Conservation (phyloP, 768 basidiomycete genomes). For the Tephrocybe sp. region DNA sequence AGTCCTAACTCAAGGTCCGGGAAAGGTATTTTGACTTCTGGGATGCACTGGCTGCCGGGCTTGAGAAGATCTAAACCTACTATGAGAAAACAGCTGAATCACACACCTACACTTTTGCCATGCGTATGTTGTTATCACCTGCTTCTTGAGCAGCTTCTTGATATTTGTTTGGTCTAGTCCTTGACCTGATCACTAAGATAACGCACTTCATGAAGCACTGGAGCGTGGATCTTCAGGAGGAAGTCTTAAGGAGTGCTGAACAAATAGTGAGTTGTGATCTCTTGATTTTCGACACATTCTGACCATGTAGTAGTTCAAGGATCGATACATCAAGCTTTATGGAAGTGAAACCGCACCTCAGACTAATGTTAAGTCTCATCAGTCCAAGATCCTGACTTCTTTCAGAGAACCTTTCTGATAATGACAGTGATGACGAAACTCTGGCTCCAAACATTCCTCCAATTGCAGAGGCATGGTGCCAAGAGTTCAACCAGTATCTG, state of each 20-base stretch:
- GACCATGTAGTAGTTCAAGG: constrained; percentile 2
- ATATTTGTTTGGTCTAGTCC: not conserved
- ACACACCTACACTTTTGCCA: not conserved
- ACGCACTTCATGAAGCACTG: not conserved
- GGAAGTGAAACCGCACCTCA: not conserved
- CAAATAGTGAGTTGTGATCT: not conserved
- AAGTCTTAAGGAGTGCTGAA: not conserved
- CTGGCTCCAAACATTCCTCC: no score
- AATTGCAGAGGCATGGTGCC: not conserved
- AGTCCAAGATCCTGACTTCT: not conserved
- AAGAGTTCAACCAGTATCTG: not conserved
- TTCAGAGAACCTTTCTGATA: not conserved
- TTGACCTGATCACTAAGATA: not conserved
- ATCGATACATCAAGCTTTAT: not conserved
- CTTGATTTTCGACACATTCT: no score
- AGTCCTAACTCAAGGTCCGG: not conserved
- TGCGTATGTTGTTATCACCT: not conserved
- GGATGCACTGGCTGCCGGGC: not conserved
- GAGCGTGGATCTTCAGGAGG: not conserved
- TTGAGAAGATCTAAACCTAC: not conserved
- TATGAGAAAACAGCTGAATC: not conserved
- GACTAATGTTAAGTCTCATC: not conserved
- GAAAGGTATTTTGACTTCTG: not conserved
- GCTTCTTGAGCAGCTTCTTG: not conserved
- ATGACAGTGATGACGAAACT: not conserved